A percentile compares a stretch with the other conserved stretches of the same genome.
Evolutionary conservation across 2,329 filamentous ascomycete species (phyloP).

Genomic region (Lachnellula arida): DNA sequence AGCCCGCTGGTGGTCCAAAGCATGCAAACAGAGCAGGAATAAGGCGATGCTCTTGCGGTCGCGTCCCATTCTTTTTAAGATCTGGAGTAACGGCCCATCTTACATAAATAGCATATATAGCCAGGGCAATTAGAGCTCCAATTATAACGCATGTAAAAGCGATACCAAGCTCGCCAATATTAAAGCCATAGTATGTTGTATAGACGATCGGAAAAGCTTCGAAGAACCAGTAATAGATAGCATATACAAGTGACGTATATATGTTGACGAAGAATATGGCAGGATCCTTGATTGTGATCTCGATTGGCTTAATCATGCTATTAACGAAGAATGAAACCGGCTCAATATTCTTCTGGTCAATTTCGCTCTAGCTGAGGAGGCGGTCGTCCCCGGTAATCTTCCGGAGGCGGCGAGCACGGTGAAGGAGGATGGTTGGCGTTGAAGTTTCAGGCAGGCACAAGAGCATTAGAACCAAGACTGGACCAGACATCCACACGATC

Average conservation of each 20-base stretch:
- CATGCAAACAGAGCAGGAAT: constrained; percentile 50
- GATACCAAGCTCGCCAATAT: constrained; percentile 51
- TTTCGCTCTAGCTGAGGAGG: constrained; percentile 59
- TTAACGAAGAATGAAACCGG: constrained; percentile 45
- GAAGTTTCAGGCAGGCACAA: constrained; percentile 61
- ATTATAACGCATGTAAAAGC: constrained; percentile 54
- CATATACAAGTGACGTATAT: constrained; percentile 59
- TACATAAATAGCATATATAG: constrained; percentile 47
- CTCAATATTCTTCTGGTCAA: constrained; percentile 52
- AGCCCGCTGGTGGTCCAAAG: constrained; percentile 51
- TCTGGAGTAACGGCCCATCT: constrained; percentile 48
- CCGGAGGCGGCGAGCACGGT: constrained; percentile 56
- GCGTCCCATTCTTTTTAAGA: constrained; percentile 44
- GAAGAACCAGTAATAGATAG: constrained; percentile 59
- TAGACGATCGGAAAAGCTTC: constrained; percentile 63
- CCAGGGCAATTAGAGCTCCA: constrained; percentile 49
- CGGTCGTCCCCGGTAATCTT: constrained; percentile 50
- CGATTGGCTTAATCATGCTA: constrained; percentile 55
- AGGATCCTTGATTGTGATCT: constrained; percentile 57
- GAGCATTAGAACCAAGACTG: constrained; percentile 57
- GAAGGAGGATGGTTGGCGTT: constrained; percentile 53
- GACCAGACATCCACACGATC: constrained; percentile 56
- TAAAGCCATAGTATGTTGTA: constrained; percentile 54
- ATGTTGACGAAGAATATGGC: constrained; percentile 58
- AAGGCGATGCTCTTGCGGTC: constrained; percentile 49